Evolutionary conservation across 2,329 filamentous ascomycete species (phyloP), one percentile per base, ranked within the genome.

Genomic region (Aspergillus hortae): DNA sequence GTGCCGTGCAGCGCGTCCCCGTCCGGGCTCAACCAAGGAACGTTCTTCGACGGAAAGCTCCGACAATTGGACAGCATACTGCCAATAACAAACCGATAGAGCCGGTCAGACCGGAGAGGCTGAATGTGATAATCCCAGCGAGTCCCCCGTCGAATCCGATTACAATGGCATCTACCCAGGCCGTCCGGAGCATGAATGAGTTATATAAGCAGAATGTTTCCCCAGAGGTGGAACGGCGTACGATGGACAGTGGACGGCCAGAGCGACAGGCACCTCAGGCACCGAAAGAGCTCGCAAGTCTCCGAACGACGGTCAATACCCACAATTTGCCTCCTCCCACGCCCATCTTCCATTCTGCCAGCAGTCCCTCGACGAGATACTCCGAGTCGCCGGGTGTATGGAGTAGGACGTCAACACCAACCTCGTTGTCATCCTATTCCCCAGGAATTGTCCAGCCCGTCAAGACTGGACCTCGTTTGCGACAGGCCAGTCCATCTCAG

Each of bases 361-460:
- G 71, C 54, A 76, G 70, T 21, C 74, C 74, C 19, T 77, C 74
- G 3, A 77, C 74, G 32, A 67, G 72, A 48, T 75, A 75, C 47
- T 75, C 74, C 7, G 72, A 71, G 30, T 77, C 74, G 10, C 74
- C 74, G 0, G 73, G 74, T 6, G 67, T 73, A 51, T 77, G 72
- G 72, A 74, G 74, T 58, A 67, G 74, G 48, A 73, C 67, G 5
- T 78, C 76, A 5, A 79, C 77, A 4, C 77, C 77, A 2, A 77
- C 75, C 12, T 77, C 77, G 3, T 61, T 77, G 52, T 78, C 75
- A 10, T 79, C 77, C 11, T 74, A 75, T 52, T 79, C 77, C 4
- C 76, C 77, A 4, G 74, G 74, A 6, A 68, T 77, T 48, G 63
- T 71, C 35, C 67, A 73, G 15, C 66, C 74, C n/a, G 61, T 65